phyloP scores from a whole-genome alignment of 2,329 filamentous ascomycete genomes.

The Colletotrichum theobromicola region DNA sequence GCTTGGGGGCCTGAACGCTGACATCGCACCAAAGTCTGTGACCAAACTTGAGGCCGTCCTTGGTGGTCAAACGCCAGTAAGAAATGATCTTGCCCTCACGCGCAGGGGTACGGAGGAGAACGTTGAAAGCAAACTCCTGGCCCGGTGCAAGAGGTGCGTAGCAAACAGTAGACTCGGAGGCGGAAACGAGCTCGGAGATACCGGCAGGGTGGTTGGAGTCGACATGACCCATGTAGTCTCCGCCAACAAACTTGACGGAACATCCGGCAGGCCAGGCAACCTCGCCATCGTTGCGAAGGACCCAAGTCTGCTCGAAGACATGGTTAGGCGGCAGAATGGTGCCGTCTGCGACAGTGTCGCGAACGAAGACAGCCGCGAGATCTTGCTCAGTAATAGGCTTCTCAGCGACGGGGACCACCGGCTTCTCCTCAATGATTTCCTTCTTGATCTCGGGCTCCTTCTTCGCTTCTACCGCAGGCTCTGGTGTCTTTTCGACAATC shows the following conservation, averaged over 20 bases:
- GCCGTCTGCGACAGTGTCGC: slow-evolving; percentile 81
- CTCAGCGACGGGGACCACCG: slow-evolving; percentile 27
- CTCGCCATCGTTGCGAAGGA: slow-evolving; percentile 82
- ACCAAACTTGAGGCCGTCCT: slow-evolving; percentile 82
- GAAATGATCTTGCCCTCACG: slow-evolving; percentile 84
- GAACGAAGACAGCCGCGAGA: slow-evolving; percentile 68
- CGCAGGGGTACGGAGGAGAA: slow-evolving; percentile 80
- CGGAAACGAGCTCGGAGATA: slow-evolving; percentile 75
- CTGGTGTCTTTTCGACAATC: slow-evolving; percentile 30
- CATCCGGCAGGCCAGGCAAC: slow-evolving; percentile 86
- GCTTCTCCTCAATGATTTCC: slow-evolving; percentile 27
- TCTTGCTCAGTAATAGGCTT: slow-evolving; percentile 29
- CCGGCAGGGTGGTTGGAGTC: slow-evolving; percentile 82
- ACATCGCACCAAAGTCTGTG: slow-evolving; percentile 97
- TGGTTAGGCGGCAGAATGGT: slow-evolving; percentile 72
- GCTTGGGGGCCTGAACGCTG: slow-evolving; percentile 59
- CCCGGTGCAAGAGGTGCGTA: slow-evolving; percentile 73
- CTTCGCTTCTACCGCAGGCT: slow-evolving; percentile 24
- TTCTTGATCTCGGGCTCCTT: slow-evolving; percentile 14
- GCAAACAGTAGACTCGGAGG: slow-evolving; percentile 83
- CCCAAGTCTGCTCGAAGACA: slow-evolving; percentile 90
- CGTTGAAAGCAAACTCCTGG: slow-evolving; percentile 80
- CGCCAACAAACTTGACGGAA: slow-evolving; percentile 88
- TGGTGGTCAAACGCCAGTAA: slow-evolving; percentile 92
- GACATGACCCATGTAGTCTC: slow-evolving; percentile 95